Base-by-base conservation (phyloP, 352 stramenopile species). In the Elongisporangium prolatum region DNA sequence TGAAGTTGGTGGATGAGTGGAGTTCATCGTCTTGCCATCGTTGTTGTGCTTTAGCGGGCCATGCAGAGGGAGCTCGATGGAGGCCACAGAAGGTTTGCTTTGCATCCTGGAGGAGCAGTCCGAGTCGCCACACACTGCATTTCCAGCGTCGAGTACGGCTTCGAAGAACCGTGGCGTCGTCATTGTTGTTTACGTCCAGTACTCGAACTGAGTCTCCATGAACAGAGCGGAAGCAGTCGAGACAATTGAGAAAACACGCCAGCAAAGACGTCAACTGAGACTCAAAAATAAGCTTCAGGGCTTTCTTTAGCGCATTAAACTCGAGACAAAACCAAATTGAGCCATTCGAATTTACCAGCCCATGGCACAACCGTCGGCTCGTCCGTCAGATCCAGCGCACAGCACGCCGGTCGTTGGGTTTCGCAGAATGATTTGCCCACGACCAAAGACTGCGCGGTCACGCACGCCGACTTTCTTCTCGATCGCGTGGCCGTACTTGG, bases 311-410 rank as follows among this genome's bases (percentile, higher is more conserved):
- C 34, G 34, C 34, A 44, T 4, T 14, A n/a, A n/a, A n/a, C n/a
- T n/a, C n/a, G 10, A 3, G 8, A 2, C 34, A 38, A 38, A 38
- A 38, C 28, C 28, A 38, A n/a, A 38, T 38, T 38, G 28, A 13
- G 9, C 28, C n/a, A n/a, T 14, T 38, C 28, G 4, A 13, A 22
- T 13, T 59, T 67, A 89, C 80, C 80, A 95, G 50, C 86, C 85
- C 69, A 98, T 96, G 24, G 96, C 95, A 63, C 90, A 97, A 18
- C 96, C 96, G 69, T 99, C 96, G 3, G 86, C 89, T 38, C 96
- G 81, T 22, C 92, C 91, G 74, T 99, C 96, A 4, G 91, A 98
- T 20, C 96, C 96, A n/a, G 88, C 95, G 73, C 89, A 97, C 37
- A 98, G 76, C 48, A 98, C 89, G 55, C 95, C 93, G 5, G 70